Evolutionary conservation across 2,329 filamentous ascomycete genomes (phyloP).

Genomic region (Plenodomus lindquistii): DNA sequence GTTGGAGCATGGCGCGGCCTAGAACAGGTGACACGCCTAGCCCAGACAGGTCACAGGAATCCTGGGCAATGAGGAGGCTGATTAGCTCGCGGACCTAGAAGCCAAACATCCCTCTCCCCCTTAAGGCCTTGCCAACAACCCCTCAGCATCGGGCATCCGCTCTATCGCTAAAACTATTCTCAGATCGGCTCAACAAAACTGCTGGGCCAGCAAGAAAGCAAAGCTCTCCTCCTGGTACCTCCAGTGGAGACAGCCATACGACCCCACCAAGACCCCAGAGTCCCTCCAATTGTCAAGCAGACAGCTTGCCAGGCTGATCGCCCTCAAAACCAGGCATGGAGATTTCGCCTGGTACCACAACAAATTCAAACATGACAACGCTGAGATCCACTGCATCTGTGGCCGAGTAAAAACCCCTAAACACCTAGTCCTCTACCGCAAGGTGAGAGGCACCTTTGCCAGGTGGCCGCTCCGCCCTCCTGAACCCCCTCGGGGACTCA

Average conservation of each 20-base stretch:
- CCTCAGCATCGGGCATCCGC: constrained; percentile 1
- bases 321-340: constrained; percentile 3
- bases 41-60: neutral
- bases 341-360: constrained; percentile 11
- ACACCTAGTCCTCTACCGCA: constrained; percentile 2
- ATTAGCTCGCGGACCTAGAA: constrained; percentile 1
- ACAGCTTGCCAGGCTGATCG: constrained; percentile 2
- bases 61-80: neutral
- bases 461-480: constrained; percentile 5
- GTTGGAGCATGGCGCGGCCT: too few species aligned
- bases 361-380: constrained; percentile 10
- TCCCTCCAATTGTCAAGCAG: constrained; percentile 3
- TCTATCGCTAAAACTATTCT: neutral
- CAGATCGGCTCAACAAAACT: neutral
- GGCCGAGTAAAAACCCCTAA: neutral
- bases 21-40: too few species aligned
- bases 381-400: constrained; percentile 2
- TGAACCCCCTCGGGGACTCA: too few species aligned
- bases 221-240: constrained; percentile 6
- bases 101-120: neutral
- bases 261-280: neutral
- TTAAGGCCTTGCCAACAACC: neutral
- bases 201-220: constrained; percentile 1
- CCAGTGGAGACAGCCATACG: constrained; percentile 2
- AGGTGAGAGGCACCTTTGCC: constrained; percentile 1